phyloP scores from a whole-genome alignment of 225 moss, liverwort and hornwort species.

The Bryum argenteum region DNA sequence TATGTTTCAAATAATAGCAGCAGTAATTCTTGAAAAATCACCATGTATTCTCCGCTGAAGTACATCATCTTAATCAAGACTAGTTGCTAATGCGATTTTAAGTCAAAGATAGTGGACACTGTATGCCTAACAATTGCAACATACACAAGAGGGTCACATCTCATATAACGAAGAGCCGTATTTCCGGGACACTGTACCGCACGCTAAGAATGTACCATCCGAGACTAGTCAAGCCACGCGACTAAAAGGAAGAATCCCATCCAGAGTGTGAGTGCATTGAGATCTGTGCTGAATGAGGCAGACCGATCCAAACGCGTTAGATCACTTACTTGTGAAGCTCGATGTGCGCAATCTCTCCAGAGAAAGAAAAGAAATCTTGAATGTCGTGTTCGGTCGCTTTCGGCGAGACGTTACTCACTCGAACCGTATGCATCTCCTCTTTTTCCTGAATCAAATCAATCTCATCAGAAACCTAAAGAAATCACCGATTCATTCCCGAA shows the following conservation, averaged over 20 bases:
- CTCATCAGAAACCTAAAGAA: no score
- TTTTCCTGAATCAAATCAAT: not conserved
- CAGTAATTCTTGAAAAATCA: no score
- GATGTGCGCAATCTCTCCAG: slow-evolving; percentile 89
- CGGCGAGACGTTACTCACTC: slow-evolving; percentile 84
- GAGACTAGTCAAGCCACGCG: not conserved
- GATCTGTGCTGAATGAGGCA: not conserved
- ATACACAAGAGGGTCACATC: no score
- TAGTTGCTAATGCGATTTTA: no score
- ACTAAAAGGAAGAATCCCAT: not conserved
- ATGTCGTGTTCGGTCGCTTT: slow-evolving; percentile 91
- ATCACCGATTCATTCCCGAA: no score
- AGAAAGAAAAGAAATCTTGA: slow-evolving; percentile 93
- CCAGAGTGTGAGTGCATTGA: not conserved
- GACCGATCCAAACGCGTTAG: not conserved
- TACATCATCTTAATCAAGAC: no score
- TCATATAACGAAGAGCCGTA: no score
- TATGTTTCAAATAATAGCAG: no score
- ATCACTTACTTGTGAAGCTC: slow-evolving; percentile 82
- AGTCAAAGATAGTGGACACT: no score
- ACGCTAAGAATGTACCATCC: not conserved
- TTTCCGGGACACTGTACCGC: no score
- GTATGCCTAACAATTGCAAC: no score
- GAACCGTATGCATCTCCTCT: slow-evolving; percentile 65
- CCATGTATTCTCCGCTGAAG: no score